phyloP scores from a whole-genome alignment of 2,329 filamentous ascomycete genomes.

The Tolypocladium cylindrosporum region DNA sequence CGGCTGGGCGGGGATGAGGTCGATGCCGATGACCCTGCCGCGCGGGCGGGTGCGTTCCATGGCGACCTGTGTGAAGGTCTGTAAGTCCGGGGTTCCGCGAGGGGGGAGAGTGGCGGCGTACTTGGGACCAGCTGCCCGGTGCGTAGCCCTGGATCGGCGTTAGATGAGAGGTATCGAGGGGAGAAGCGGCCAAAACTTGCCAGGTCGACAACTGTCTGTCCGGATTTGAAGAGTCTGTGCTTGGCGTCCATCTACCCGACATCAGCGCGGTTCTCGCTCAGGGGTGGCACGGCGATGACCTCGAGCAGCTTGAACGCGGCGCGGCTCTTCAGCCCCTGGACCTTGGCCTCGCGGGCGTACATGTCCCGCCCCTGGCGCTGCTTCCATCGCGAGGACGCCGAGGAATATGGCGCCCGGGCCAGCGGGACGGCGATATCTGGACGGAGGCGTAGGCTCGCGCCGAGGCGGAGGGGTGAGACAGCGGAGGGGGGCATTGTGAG shows the following conservation, averaged over 20 bases:
- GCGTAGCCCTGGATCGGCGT: constrained; percentile 58
- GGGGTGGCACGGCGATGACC: constrained; percentile 31
- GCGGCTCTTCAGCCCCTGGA: constrained; percentile 74
- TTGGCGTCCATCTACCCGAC: constrained; percentile 65
- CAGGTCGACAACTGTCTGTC: constrained; percentile 84
- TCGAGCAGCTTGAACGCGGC: constrained; percentile 91
- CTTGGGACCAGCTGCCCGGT: constrained; percentile 63
- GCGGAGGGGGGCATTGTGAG: background rate
- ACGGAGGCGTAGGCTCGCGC: background rate
- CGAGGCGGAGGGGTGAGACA: background rate
- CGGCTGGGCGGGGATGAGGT: constrained; percentile 86
- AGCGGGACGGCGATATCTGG: too few species aligned
- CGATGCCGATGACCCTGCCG: constrained; percentile 80
- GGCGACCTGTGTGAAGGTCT: constrained; percentile 55
- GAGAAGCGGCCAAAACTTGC: constrained; percentile 32
- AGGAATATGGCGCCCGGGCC: constrained; percentile 10
- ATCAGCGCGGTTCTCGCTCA: background rate
- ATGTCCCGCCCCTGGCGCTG: constrained; percentile 63
- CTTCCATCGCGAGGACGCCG: constrained; percentile 74
- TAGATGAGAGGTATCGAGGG: background rate
- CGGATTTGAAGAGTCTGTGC: constrained; percentile 66
- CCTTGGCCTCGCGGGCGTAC: constrained; percentile 65
- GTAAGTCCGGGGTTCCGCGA: background rate
- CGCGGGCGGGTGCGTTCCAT: constrained; percentile 64
- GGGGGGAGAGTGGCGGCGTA: constrained; percentile 18